Percentiles rank a stretch among this genome's conserved stretches.
Conservation (phyloP, 495 filamentous ascomycete species). For the Parathielavia appendiculata region DNA sequence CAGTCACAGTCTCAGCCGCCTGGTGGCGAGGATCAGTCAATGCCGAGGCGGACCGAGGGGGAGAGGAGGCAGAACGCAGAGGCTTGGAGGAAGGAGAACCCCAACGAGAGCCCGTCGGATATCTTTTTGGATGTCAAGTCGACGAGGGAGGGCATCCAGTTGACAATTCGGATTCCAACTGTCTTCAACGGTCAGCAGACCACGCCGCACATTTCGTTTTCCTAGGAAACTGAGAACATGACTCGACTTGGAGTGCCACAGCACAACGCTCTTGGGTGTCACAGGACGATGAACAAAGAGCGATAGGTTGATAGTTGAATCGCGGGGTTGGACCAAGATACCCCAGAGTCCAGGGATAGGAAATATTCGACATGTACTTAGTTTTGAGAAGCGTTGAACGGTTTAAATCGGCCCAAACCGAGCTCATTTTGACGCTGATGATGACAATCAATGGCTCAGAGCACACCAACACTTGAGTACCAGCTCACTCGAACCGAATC, state of each 20-base stretch:
- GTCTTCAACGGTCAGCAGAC: slow-evolving; percentile 38
- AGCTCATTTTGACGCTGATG: too few relatives aligned
- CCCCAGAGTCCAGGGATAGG: too few relatives aligned
- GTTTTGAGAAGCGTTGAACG: too few relatives aligned
- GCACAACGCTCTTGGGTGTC: too few relatives aligned
- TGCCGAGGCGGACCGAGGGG: slow-evolving; percentile 25
- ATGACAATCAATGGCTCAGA: background rate
- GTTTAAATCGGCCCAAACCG: too few relatives aligned
- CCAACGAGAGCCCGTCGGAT: slow-evolving; percentile 44
- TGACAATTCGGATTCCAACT: slow-evolving; percentile 48
- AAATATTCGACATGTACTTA: too few relatives aligned
- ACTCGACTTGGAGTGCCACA: too few relatives aligned
- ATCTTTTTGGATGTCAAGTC: slow-evolving; percentile 51
- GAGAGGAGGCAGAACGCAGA: slow-evolving; percentile 39
- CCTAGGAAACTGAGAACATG: slow-evolving; percentile 6
- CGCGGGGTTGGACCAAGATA: too few relatives aligned
- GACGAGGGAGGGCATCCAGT: slow-evolving; percentile 47
- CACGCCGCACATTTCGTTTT: slow-evolving; percentile 34
- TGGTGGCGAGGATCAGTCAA: slow-evolving; percentile 9
- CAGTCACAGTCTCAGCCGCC: slow-evolving; percentile 3
- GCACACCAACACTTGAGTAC: background rate
- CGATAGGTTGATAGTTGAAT: too few relatives aligned
- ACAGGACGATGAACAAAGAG: too few relatives aligned
- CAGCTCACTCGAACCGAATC: too few relatives aligned
- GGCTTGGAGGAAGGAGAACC: slow-evolving; percentile 35